These are phyloP conservation scores for Mortierella sp. DNA, from an alignment of 371 early-diverging fungal genomes.

Conservation along the genomic window DNA sequence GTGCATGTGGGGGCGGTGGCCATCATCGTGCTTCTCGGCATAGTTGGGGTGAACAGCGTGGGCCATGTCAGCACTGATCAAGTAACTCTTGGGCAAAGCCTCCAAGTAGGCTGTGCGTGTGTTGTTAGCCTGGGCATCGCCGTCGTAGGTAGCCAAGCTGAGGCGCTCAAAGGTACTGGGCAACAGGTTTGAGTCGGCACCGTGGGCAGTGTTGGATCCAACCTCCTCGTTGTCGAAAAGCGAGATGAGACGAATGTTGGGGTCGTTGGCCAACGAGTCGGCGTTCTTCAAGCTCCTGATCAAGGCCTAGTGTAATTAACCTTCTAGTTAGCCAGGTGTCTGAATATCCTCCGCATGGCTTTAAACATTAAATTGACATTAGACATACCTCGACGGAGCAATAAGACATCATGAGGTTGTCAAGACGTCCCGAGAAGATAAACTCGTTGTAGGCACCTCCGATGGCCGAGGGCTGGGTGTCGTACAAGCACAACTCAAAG, in stretches of 20 bases:
- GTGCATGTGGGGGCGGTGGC: slow-evolving; percentile 94
- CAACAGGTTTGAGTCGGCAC: slow-evolving; percentile 94
- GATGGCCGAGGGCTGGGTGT: slow-evolving; percentile 85
- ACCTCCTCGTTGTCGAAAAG: slow-evolving; percentile 99
- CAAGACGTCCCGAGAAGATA: slow-evolving; percentile 94
- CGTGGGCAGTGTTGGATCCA: slow-evolving; percentile 96
- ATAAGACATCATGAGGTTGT: slow-evolving; percentile 96
- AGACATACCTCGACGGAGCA: slow-evolving; percentile 76
- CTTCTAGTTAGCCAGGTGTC: neutral
- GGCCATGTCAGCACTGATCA: slow-evolving; percentile 96
- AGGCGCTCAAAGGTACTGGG: slow-evolving; percentile 79
- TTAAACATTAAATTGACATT: neutral
- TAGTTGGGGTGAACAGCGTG: slow-evolving; percentile 71
- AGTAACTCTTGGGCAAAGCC: slow-evolving; percentile 85
- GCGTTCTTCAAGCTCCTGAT: slow-evolving; percentile 61
- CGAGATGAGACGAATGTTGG: slow-evolving; percentile 88
- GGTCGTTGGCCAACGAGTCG: slow-evolving; percentile 72
- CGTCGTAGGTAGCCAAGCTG: slow-evolving; percentile 57
- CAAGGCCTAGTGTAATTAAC: slow-evolving; percentile 61
- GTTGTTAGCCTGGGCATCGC: slow-evolving; percentile 26
- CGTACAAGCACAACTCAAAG: slow-evolving; percentile 96
- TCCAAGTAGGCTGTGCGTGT: slow-evolving; percentile 82
- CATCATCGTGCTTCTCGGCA: slow-evolving; percentile 87
- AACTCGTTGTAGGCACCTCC: slow-evolving; percentile 95
- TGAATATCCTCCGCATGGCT: neutral